Conservation (phyloP, 371 early-diverging fungal species). For the Cokeromyces recurvatus region DNA sequence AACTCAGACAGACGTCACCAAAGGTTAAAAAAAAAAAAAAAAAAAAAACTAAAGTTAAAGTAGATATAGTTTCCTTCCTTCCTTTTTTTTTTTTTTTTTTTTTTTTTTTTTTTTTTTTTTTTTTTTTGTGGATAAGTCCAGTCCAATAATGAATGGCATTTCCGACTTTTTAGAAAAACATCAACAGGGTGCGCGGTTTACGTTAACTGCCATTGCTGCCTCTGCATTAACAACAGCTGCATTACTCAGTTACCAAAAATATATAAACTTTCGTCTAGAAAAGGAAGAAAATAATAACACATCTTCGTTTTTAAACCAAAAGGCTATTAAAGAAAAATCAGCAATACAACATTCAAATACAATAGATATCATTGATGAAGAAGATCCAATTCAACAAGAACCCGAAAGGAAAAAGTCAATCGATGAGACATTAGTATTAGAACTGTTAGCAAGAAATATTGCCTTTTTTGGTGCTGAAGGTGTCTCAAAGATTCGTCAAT, state of each 20-base stretch:
- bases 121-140: no score
- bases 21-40: no score
- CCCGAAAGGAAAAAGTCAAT: conserved; percentile 4
- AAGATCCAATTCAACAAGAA: background rate
- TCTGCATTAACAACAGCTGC: conserved; percentile 53
- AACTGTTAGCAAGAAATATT: conserved; percentile 85
- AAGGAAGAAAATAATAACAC: no score
- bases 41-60: no score
- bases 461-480: conserved; percentile 89
- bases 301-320: background rate
- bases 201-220: conserved; percentile 50
- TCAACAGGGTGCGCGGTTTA: conserved; percentile 18
- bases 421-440: conserved; percentile 73
- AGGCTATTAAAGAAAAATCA: background rate
- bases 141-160: background rate
- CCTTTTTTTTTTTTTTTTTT: no score
- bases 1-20: no score
- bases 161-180: conserved; percentile 17
- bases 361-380: conserved; percentile 8
- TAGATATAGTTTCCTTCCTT: no score
- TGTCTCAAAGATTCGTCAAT: conserved; percentile 52
- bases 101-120: no score
- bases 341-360: background rate
- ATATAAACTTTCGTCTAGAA: conserved; percentile 38
- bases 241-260: conserved; percentile 42